phyloP scores from a whole-genome alignment of 257 asterid genomes.

The Solanum paucissectum region DNA sequence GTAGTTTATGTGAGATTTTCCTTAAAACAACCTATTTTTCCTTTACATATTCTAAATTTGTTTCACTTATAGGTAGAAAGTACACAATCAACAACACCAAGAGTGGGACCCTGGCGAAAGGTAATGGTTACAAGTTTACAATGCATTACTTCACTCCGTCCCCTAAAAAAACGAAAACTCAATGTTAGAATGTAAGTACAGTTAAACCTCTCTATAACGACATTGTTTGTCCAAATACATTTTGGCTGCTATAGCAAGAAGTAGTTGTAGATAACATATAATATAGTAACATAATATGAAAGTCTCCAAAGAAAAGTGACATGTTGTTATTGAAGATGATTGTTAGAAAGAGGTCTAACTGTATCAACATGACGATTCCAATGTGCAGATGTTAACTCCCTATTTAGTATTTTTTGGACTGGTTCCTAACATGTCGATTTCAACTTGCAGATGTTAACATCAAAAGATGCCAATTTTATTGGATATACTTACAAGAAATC shows the following conservation, averaged over 20 bases:
- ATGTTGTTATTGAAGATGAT: not conserved
- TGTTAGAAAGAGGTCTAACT: not conserved
- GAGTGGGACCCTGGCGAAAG: slow-evolving; percentile 99
- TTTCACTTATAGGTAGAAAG: slow-evolving; percentile 44
- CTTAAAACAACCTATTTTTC: not conserved
- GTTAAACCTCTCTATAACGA: not conserved
- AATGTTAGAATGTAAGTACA: not conserved
- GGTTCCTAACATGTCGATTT: not conserved
- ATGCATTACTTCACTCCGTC: not conserved
- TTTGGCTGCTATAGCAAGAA: not conserved
- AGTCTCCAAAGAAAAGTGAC: not conserved
- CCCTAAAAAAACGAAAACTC: not conserved
- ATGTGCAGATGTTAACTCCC: no score
- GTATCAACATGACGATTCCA: not conserved
- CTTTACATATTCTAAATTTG: not conserved
- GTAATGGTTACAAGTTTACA: slow-evolving; percentile 21
- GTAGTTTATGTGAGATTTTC: not conserved
- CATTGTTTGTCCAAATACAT: not conserved
- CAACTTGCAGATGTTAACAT: slow-evolving; percentile 73
- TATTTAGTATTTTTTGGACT: not conserved
- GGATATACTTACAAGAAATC: slow-evolving; percentile 97
- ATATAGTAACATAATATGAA: not conserved
- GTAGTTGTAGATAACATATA: not conserved
- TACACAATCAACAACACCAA: slow-evolving; percentile 53
- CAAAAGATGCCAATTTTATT: slow-evolving; percentile 87